A percentile compares a stretch with the other conserved stretches of the same genome.
phyloP scores from a whole-genome alignment of 306 rosid genomes.

The Quercus berberidifolia region DNA sequence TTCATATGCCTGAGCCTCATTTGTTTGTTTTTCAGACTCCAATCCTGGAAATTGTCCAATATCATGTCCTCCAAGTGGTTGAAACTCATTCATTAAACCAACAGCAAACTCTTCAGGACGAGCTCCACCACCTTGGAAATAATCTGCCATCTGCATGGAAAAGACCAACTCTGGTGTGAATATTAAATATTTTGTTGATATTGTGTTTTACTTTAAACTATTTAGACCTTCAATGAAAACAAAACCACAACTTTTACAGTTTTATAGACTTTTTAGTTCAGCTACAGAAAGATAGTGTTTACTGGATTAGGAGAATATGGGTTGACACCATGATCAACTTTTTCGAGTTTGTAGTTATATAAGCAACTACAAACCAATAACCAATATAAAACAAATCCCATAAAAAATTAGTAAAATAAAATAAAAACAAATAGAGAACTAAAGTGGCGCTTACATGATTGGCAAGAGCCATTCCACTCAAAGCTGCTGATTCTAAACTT shows the following conservation, averaged over 20 bases:
- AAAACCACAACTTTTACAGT: neutral
- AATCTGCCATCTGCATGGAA: constrained; percentile 70
- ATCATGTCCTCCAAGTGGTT: constrained; percentile 62
- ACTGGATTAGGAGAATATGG: neutral
- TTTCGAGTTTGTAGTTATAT: neutral
- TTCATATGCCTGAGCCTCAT: constrained; percentile 31
- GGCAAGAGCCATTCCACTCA: constrained; percentile 82
- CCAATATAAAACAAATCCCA: too few species aligned
- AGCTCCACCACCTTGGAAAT: constrained; percentile 42
- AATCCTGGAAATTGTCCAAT: constrained; percentile 79
- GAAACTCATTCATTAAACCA: constrained; percentile 66
- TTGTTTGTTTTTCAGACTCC: constrained; percentile 30
- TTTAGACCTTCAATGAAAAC: neutral
- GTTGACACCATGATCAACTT: neutral
- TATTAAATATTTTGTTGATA: neutral
- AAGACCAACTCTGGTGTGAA: constrained; percentile 12
- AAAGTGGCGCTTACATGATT: constrained; percentile 55
- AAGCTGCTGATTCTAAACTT: constrained; percentile 78
- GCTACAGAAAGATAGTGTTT: neutral
- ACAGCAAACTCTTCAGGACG: constrained; percentile 53
- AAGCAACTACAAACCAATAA: neutral
- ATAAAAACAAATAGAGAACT: neutral
- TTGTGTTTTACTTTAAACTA: too few species aligned
- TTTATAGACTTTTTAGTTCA: neutral
- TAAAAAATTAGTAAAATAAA: neutral